Base-by-base conservation (phyloP, 306 rosid species). In the Ceratonia siliqua region DNA sequence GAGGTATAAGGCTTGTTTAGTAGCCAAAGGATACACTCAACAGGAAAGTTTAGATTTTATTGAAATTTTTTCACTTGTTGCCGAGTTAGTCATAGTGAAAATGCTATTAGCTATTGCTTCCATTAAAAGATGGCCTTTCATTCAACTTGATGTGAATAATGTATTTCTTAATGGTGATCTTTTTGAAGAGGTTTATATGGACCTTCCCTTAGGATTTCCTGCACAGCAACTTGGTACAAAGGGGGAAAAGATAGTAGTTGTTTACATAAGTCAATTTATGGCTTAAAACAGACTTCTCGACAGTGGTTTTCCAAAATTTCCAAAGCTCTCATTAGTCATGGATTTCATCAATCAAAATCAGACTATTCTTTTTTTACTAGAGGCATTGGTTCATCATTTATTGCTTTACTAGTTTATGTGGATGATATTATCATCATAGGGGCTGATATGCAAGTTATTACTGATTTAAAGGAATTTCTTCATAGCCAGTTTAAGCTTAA, bases 81-180 rank as follows among this genome's bases (percentile, higher is more conserved):
- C 27, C 0, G 17, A 52, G 4, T 3, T 52, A 0, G 15, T 5
- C 1, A 52, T 10, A 0, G 4, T 52, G 22, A n/a, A 9, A n/a
- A 3, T 17, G 0, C 2, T 52, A 1, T 18, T 52, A 0, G 1
- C 57, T 17, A 1, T 52, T 5, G 57, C 57, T 52, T 7, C 27
- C 0, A 4, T 5, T 0, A n/a, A n/a, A 17, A 17, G 13, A 0
- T 52, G 27, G 27, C 0, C 3, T 0, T 3, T 52, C 0, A 0
- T 18, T 0, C 57, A 52, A 5, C 2, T 52, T 1, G 57, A 52
- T 5, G 5, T 52, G 4, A 42, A 42, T 11, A 38, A 38, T 38
- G 42, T 11, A 9, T 38, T 38, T 4, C 4, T 38, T 0, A 7
- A 38, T 38, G 48, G 48, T 0, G 48, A 12, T 7, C 25, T 52